Conservation (phyloP, 2,329 filamentous ascomycete genomes). For the Clarireedia homoeocarpa region DNA sequence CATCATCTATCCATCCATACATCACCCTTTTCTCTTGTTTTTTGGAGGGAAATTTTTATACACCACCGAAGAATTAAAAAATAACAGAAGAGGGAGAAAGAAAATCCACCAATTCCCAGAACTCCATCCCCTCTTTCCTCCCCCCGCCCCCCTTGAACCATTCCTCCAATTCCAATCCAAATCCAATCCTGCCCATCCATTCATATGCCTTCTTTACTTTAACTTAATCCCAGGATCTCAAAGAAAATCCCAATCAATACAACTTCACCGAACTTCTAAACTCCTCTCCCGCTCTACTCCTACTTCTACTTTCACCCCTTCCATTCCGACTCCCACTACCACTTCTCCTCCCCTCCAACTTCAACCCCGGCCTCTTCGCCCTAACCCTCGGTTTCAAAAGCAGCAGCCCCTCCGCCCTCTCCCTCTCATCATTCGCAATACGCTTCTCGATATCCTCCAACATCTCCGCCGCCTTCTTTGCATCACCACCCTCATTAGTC, state of each 20-base stretch:
- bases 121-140: neutral
- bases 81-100: neutral
- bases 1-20: neutral
- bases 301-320: slow-evolving; percentile 14
- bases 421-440: slow-evolving; percentile 24
- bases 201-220: neutral
- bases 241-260: slow-evolving; percentile 4
- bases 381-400: slow-evolving; percentile 19
- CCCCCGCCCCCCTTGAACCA: neutral
- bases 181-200: neutral
- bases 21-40: neutral
- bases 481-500: slow-evolving; percentile 20
- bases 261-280: slow-evolving; percentile 14
- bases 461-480: slow-evolving; percentile 14
- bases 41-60: neutral
- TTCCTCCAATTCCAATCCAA: neutral
- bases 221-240: neutral
- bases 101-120: neutral
- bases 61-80: neutral
- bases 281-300: slow-evolving; percentile 12
- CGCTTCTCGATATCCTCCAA: slow-evolving; percentile 22
- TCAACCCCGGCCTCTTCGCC: slow-evolving; percentile 16
- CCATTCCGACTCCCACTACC: slow-evolving; percentile 12
- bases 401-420: slow-evolving; percentile 21
- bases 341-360: slow-evolving; percentile 16